Evolutionary conservation across 345 rosid genomes (phyloP).

Genomic region (Diplotaxis tenuifolia): DNA sequence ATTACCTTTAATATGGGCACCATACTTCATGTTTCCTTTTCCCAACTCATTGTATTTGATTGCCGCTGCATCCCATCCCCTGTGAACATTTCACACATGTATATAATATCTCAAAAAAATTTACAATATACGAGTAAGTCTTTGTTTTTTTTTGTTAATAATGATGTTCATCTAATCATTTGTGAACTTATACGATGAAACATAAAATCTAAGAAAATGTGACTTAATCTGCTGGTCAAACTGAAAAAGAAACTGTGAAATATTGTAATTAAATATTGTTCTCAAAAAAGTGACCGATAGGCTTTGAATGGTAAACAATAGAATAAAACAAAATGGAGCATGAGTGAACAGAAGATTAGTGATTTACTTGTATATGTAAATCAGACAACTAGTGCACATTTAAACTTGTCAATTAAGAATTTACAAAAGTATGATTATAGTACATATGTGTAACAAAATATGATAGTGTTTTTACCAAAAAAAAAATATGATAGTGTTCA

Average conservation of each 20-base stretch:
- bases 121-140: not conserved
- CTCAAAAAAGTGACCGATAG: no score
- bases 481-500: not conserved
- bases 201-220: not conserved
- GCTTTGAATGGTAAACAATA: not conserved
- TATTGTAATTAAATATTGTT: no score
- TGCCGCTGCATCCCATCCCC: constrained; percentile 34
- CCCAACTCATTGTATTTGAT: constrained; percentile 32
- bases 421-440: no score
- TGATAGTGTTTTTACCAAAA: not conserved
- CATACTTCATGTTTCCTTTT: constrained; percentile 30
- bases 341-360: constrained; percentile 13
- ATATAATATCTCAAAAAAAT: not conserved
- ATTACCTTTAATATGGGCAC: constrained; percentile 34
- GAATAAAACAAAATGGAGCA: constrained; percentile 10
- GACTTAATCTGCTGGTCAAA: not conserved
- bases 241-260: not conserved
- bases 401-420: no score
- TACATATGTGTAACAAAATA: no score
- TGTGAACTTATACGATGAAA: not conserved
- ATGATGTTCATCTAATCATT: not conserved
- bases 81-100: not conserved
- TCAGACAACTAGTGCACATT: no score
- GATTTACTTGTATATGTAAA: not conserved
- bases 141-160: not conserved